These are phyloP conservation scores for Hyphopichia buzzinii DNA, from an alignment of 1,139 yeast species.

Conservation along the genomic window DNA sequence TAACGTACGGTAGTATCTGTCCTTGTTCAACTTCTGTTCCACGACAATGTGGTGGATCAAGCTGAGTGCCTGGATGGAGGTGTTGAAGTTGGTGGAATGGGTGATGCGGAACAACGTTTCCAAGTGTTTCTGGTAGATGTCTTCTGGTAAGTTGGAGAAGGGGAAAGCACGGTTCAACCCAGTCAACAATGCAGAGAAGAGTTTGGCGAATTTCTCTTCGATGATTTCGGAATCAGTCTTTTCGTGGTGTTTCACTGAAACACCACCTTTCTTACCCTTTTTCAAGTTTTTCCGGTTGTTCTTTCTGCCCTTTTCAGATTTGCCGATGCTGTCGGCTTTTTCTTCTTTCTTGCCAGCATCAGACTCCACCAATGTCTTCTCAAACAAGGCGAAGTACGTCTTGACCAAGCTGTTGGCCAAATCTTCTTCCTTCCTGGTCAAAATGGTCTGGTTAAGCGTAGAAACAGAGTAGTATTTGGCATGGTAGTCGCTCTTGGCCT, in stretches of 20 bases:
- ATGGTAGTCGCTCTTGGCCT: slow-evolving; percentile 77
- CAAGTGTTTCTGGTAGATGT: slow-evolving; percentile 72
- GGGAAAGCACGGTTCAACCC: slow-evolving; percentile 98
- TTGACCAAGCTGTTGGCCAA: slow-evolving; percentile 80
- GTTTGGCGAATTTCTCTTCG: slow-evolving; percentile 81
- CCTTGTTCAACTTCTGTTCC: slow-evolving; percentile 56
- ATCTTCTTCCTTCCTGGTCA: slow-evolving; percentile 70
- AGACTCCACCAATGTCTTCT: slow-evolving; percentile 71
- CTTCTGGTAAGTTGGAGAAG: slow-evolving; percentile 73
- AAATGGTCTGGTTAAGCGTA: slow-evolving; percentile 89
- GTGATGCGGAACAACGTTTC: slow-evolving; percentile 86
- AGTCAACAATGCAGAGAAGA: slow-evolving; percentile 87
- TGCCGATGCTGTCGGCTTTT: slow-evolving; percentile 41
- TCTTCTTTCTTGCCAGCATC: slow-evolving; percentile 42
- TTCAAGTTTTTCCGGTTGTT: slow-evolving; percentile 51
- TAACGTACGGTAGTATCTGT: slow-evolving; percentile 82
- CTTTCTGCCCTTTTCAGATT: slow-evolving; percentile 49
- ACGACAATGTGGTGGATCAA: slow-evolving; percentile 74
- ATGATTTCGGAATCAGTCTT: slow-evolving; percentile 69
- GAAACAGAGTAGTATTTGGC: slow-evolving; percentile 84
- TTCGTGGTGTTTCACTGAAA: slow-evolving; percentile 60
- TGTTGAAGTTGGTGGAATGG: slow-evolving; percentile 91
- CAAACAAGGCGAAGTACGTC: slow-evolving; percentile 84
- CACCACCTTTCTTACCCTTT: slow-evolving; percentile 74
- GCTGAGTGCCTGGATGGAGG: slow-evolving; percentile 88